phyloP scores from a whole-genome alignment of 805 yeast species.

The Metschnikowia anglica region DNA sequence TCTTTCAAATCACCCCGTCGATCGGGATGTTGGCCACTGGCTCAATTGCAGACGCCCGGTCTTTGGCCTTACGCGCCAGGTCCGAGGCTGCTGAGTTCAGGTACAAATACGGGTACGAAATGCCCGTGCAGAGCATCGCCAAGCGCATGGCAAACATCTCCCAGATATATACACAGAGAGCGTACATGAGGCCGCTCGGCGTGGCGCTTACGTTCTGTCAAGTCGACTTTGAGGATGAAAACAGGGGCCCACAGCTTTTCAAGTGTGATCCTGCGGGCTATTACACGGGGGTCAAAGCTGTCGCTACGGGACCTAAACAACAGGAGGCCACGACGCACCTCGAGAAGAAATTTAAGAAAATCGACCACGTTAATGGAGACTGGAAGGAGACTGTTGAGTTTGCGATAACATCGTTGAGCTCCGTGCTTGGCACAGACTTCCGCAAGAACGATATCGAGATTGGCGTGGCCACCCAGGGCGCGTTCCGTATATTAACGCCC shows the following conservation, averaged over 20 bases:
- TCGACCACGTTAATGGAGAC: constrained; percentile 67
- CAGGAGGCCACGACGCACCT: constrained; percentile 89
- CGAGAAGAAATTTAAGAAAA: constrained; percentile 83
- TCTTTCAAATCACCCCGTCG: constrained; percentile 75
- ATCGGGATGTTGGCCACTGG: constrained; percentile 94
- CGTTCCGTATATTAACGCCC: constrained; percentile 69
- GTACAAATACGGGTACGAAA: constrained; percentile 92
- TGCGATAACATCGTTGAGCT: constrained; percentile 82
- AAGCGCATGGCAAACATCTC: constrained; percentile 95
- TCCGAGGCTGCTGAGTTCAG: constrained; percentile 95
- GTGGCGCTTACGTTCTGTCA: constrained; percentile 87
- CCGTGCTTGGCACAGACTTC: constrained; percentile 88
- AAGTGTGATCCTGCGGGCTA: constrained; percentile 98
- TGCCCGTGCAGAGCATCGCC: constrained; percentile 91
- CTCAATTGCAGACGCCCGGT: constrained; percentile 92
- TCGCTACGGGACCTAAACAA: constrained; percentile 95
- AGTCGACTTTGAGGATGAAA: constrained; percentile 69
- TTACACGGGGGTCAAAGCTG: constrained; percentile 85
- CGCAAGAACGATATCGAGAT: constrained; percentile 91
- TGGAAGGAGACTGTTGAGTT: constrained; percentile 89
- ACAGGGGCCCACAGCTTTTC: constrained; percentile 81
- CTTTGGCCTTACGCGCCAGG: constrained; percentile 86
- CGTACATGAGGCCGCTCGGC: constrained; percentile 97
- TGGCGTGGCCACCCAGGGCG: constrained; percentile 77
- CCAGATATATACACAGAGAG: constrained; percentile 95